phyloP scores from a whole-genome alignment of 2,329 filamentous ascomycete species.

The Chrysoporthe austroafricana region DNA sequence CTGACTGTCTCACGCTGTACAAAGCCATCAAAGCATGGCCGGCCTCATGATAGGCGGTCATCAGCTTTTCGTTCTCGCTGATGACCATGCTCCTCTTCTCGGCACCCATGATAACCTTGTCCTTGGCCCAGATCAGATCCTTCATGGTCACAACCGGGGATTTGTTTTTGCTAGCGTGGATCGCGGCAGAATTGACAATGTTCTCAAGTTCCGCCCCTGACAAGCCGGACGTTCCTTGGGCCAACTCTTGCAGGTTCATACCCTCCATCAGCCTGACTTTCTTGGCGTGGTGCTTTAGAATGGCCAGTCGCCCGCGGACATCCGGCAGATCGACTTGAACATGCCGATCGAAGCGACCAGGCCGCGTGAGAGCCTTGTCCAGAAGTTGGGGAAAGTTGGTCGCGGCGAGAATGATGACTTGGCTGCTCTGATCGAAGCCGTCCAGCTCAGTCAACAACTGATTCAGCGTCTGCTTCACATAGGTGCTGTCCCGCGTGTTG shows the following conservation, averaged over 20 bases:
- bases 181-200: conserved; percentile 92
- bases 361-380: conserved; percentile 91
- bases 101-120: conserved; percentile 96
- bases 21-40: conserved; percentile 91
- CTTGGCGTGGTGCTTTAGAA: conserved; percentile 90
- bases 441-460: conserved; percentile 96
- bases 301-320: conserved; percentile 88
- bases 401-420: conserved; percentile 93
- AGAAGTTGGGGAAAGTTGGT: conserved; percentile 95
- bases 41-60: conserved; percentile 96
- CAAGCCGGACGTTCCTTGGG: conserved; percentile 85
- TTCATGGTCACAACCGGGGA: conserved; percentile 72
- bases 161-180: conserved; percentile 90
- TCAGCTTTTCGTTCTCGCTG: conserved; percentile 90
- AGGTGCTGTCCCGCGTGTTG: conserved; percentile 89
- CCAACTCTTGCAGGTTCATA: conserved; percentile 82
- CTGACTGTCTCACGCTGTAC: conserved; percentile 72
- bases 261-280: conserved; percentile 82
- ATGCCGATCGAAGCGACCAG: conserved; percentile 94
- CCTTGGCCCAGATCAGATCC: conserved; percentile 97
- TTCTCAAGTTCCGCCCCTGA: conserved; percentile 97
- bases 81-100: conserved; percentile 90
- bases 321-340: conserved; percentile 88
- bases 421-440: conserved; percentile 92
- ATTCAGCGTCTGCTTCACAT: conserved; percentile 96